Evolutionary conservation across 306 rosid species (phyloP).

Genomic region (Cucumis hystrix): DNA sequence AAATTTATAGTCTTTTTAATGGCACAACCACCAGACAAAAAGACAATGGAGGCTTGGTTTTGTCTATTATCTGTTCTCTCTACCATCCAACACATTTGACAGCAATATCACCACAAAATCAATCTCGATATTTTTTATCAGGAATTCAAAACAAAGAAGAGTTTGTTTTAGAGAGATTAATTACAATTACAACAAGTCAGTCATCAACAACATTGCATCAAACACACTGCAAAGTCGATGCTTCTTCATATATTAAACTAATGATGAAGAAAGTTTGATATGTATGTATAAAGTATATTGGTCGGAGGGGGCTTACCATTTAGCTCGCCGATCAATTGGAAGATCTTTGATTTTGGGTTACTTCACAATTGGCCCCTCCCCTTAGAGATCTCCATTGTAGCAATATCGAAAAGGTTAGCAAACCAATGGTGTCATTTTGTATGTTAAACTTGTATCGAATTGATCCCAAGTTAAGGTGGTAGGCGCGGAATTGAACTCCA

Average conservation of each 20-base stretch:
- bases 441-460: not conserved
- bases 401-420: not conserved
- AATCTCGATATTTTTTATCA: not conserved
- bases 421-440: not conserved
- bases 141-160: not conserved
- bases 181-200: not conserved
- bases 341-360: not conserved
- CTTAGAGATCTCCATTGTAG: not conserved
- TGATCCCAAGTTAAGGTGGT: not conserved
- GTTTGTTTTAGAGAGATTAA: not conserved
- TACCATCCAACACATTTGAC: not conserved
- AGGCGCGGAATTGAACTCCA: not conserved
- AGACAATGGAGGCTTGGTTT: not conserved
- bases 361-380: not conserved
- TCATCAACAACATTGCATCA: not conserved
- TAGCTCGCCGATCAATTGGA: not conserved
- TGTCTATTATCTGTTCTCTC: not conserved
- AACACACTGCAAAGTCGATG: not conserved
- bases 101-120: not conserved
- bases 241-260: not conserved
- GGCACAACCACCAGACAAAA: constrained; percentile 7
- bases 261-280: not conserved
- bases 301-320: not conserved
- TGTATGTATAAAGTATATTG: not conserved
- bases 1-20: not conserved